A percentile compares a stretch with the other conserved stretches of the same genome.
phyloP scores from a whole-genome alignment of 23 red algal genomes.

The Gracilariopsis chorda region DNA sequence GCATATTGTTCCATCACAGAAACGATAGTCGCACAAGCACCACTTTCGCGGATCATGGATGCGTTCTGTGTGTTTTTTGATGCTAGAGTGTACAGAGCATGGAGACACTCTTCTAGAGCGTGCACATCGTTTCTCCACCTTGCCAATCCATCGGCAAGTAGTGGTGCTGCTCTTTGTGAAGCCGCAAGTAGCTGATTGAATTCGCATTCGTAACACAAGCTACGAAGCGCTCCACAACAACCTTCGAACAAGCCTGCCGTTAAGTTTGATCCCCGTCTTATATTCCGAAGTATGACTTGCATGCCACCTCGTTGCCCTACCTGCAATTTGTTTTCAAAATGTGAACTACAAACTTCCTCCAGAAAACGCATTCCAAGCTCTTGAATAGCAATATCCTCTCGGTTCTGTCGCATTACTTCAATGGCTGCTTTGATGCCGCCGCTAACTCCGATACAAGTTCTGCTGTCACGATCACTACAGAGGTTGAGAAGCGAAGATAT shows the following conservation, averaged over 20 bases:
- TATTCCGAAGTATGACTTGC: not conserved
- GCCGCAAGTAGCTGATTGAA: conserved; percentile 14
- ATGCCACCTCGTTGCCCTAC: conserved; percentile 5
- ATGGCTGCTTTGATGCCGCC: not conserved
- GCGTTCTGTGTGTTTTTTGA: not conserved
- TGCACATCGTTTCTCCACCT: conserved; percentile 11
- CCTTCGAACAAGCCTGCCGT: not conserved
- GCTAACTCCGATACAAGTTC: not conserved
- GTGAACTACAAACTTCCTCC: not conserved
- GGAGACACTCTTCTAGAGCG: not conserved
- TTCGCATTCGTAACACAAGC: not conserved
- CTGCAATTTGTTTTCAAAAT: not conserved
- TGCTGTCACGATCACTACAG: not conserved
- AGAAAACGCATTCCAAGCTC: conserved; percentile 47
- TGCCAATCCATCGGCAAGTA: not conserved
- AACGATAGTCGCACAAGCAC: not conserved
- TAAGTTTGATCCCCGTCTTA: not conserved
- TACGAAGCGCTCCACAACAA: not conserved
- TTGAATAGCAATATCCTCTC: conserved; percentile 13
- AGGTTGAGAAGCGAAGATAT: not conserved
- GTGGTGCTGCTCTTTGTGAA: not conserved
- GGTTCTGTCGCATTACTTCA: not conserved
- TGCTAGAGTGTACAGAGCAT: not conserved
- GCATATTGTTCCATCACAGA: conserved; percentile 12
- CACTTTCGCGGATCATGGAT: not conserved